Base-by-base conservation (phyloP, 805 yeast species). In the Suhomyces tanzawaensis region DNA sequence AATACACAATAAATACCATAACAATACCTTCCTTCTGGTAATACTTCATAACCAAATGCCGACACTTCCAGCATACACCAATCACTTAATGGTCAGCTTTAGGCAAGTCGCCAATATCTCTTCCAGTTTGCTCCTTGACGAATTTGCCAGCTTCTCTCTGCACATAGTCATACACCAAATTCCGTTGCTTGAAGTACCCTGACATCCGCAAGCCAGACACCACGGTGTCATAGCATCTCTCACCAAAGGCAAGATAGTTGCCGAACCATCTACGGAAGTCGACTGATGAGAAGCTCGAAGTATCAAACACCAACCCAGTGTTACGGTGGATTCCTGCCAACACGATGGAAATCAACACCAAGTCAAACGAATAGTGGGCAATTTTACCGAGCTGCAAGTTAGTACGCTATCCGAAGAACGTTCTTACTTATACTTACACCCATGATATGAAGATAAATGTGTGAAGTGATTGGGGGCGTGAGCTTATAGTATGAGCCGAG, bases 321-420 rank as follows among this genome's bases (percentile, higher is more conserved):
- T 85, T 81, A 45, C 88, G 75, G 57, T 87, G 83, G 37, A 90
- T 74, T 3, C 95, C 95, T 0, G 97, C 96, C 30, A 91, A 66
- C 11, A 90, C 69, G 57, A 93, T 78, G 2, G 96, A 85, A 7
- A 87, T 66, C 41, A 90, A 68, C 3, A 90, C 77, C 45, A 89
- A 72, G 55, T 90, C 97, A 39, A 88, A 52, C 0, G 91, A 76
- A 49, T 78, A 77, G 61, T 88, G 96, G 8, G 84, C 58, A 39
- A 82, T 48, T 57, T 71, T 77, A 2, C 89, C 88, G 28, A 85
- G 47, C 85, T 73, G 37, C 26, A 8, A 18, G 34, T 34, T 39
- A 41, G 40, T 36, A 29, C 18, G 13, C 26, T 25, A 7, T 12
- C n/a, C 15, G 16, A 5, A 12, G 13, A 22, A 18, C 18, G 13